phyloP scores from a whole-genome alignment of 352 stramenopile species.

The Phytophthora colocasiae region DNA sequence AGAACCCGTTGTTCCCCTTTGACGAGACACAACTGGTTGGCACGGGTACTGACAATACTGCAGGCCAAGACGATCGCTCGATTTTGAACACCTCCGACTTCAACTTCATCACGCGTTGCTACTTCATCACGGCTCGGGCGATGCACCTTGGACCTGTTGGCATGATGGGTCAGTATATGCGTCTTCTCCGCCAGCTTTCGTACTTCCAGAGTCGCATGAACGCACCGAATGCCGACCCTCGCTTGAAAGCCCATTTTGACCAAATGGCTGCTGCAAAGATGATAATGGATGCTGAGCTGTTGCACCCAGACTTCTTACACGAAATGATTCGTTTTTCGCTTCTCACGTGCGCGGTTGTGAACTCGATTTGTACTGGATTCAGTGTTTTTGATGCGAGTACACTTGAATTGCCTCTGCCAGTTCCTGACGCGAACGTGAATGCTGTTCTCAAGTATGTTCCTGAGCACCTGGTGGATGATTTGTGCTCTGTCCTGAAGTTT shows the following conservation, averaged over 20 bases:
- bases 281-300: conserved; percentile 77
- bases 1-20: conserved; percentile 68
- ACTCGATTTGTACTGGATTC: conserved; percentile 52
- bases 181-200: conserved; percentile 90
- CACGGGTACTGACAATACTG: conserved; percentile 11
- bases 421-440: conserved; percentile 35
- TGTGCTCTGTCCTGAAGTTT: conserved; percentile 93
- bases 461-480: conserved; percentile 96
- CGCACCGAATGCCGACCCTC: conserved; percentile 63
- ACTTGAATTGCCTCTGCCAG: conserved; percentile 49
- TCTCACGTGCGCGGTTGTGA: conserved; percentile 70
- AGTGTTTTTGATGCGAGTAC: conserved; percentile 19
- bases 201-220: conserved; percentile 90
- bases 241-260: conserved; percentile 80
- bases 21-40: conserved; percentile 69
- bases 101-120: conserved; percentile 97
- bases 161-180: conserved; percentile 84
- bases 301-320: conserved; percentile 82
- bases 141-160: conserved; percentile 93
- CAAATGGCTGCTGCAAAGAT: conserved; percentile 76
- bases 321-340: conserved; percentile 79
- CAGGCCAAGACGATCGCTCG: conserved; percentile 36
- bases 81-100: conserved; percentile 64
- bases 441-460: conserved; percentile 85
- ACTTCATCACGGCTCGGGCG: conserved; percentile 94